Percentiles rank a stretch among this genome's conserved stretches.
phyloP scores from a whole-genome alignment of 2,329 filamentous ascomycete genomes.

The Sporothrix pallida region DNA sequence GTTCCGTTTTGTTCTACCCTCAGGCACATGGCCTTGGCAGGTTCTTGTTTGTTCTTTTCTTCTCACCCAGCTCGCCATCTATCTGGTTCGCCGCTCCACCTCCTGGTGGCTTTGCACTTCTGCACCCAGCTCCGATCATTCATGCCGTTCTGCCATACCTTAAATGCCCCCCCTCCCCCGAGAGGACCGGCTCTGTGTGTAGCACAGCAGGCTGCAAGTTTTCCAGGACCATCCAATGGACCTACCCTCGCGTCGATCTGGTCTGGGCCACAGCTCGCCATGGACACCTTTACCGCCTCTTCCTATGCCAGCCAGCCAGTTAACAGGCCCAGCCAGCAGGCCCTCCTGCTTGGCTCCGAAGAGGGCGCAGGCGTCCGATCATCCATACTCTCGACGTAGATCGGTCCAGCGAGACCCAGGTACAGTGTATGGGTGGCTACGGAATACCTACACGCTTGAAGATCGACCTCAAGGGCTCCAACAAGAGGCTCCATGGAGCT shows the following conservation, averaged over 20 bases:
- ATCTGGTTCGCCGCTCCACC: background rate
- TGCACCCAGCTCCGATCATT: conserved; percentile 23
- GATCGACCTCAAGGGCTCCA: conserved; percentile 10
- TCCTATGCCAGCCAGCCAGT: background rate
- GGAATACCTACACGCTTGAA: background rate
- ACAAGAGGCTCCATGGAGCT: background rate
- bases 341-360: background rate
- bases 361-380: conserved; percentile 27
- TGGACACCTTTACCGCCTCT: background rate
- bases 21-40: background rate
- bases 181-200: background rate
- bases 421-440: background rate
- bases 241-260: conserved; percentile 17
- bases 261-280: background rate
- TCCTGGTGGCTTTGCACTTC: conserved; percentile 29
- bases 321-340: background rate
- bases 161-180: conserved; percentile 8
- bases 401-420: background rate
- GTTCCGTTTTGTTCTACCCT: conserved; percentile 13
- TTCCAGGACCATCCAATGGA: background rate
- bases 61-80: background rate
- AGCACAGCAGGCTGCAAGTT: background rate
- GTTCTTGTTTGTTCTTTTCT: background rate
- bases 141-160: conserved; percentile 19
- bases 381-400: background rate